Percentiles rank a stretch among this genome's conserved stretches.
These are phyloP conservation scores for Verticillium tricorpus DNA, from an alignment of 2,329 filamentous ascomycete species.

Conservation along the genomic window DNA sequence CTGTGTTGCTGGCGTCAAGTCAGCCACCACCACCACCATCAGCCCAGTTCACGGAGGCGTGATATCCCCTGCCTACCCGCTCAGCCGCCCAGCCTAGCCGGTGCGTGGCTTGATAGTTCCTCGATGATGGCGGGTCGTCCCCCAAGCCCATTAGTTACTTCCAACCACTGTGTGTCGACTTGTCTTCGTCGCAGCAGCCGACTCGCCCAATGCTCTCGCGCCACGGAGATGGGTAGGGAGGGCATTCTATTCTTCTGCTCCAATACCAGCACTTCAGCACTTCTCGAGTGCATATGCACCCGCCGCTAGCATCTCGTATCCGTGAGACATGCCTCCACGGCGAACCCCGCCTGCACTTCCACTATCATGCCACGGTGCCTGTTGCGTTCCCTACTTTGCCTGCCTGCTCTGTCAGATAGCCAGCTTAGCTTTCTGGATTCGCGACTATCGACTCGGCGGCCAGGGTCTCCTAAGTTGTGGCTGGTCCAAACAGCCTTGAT, in stretches of 20 bases:
- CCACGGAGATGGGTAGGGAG: not conserved
- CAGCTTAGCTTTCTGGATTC: not conserved
- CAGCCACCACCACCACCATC: not conserved
- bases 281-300: not conserved
- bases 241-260: not conserved
- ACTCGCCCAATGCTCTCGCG: not conserved
- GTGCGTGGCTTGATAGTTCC: not conserved
- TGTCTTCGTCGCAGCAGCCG: not conserved
- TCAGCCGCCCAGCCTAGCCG: not conserved
- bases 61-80: not conserved
- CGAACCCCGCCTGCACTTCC: not conserved
- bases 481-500: not conserved
- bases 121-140: not conserved
- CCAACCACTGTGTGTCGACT: not conserved
- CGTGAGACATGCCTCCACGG: not conserved
- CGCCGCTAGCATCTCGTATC: not conserved
- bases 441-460: not conserved
- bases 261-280: not conserved
- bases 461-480: not conserved
- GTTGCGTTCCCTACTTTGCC: not conserved
- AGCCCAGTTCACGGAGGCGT: not conserved
- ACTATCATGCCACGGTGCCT: too few species aligned
- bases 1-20: not conserved
- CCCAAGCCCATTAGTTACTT: not conserved
- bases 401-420: not conserved